These are phyloP conservation scores for Sequoiadendron giganteum DNA, from an alignment of 75 land plant species.

Conservation along the genomic window DNA sequence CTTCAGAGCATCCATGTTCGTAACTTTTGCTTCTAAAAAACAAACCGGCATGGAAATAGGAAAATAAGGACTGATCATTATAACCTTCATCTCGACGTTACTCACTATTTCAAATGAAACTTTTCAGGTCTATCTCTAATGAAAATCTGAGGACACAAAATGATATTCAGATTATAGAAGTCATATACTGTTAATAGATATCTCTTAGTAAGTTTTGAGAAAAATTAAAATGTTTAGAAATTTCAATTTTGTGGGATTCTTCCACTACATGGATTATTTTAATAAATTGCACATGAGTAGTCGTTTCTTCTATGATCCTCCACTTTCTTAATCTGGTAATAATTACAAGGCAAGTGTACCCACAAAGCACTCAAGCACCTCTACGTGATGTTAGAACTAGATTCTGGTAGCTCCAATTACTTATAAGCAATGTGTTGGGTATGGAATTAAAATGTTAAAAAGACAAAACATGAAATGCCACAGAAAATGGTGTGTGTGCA, in stretches of 20 bases:
- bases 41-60: background rate
- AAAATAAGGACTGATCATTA: background rate
- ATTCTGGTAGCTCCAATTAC: too few species aligned
- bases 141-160: background rate
- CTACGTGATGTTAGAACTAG: too few species aligned
- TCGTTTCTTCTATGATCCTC: too few species aligned
- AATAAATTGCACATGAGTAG: too few species aligned
- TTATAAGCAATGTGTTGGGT: too few species aligned
- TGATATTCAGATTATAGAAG: background rate
- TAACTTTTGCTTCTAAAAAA: background rate
- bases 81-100: background rate
- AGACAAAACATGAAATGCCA: background rate
- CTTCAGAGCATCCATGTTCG: background rate
- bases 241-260: too few species aligned
- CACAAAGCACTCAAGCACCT: too few species aligned
- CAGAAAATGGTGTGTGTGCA: background rate
- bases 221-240: background rate
- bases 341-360: too few species aligned
- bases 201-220: background rate
- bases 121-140: background rate
- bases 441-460: background rate
- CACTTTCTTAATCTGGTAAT: too few species aligned
- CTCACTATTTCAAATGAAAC: background rate
- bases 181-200: background rate
- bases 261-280: too few species aligned